Evolutionary conservation across 768 basidiomycete species (phyloP).

Genomic region (Kwoniella sp.): DNA sequence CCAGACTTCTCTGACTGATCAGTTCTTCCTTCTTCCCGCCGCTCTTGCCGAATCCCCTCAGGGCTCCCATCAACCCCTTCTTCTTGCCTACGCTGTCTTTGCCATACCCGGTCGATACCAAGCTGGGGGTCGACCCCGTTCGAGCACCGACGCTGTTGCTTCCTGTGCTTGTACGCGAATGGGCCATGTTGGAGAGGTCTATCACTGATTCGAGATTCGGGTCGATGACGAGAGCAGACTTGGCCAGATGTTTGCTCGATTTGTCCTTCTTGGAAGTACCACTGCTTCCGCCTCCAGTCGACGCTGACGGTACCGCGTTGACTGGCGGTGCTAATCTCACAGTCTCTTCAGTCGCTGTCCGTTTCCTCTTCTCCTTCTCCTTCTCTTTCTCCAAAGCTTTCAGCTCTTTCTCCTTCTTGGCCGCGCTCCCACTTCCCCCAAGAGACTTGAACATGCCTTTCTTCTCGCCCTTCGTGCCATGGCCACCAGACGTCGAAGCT

Average conservation of each 20-base stretch:
- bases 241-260: slow-evolving; percentile 8
- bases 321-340: not conserved
- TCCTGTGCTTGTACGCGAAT: not conserved
- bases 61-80: slow-evolving; percentile 21
- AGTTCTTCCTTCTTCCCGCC: slow-evolving; percentile 17
- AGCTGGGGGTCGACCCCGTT: slow-evolving; percentile 5
- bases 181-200: slow-evolving; percentile 6
- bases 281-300: not conserved
- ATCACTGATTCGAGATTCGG: slow-evolving; percentile 21
- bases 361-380: slow-evolving; percentile 14
- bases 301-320: not conserved
- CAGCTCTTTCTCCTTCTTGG: slow-evolving; percentile 8
- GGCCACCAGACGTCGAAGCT: not conserved
- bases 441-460: slow-evolving; percentile 8
- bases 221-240: slow-evolving; percentile 22
- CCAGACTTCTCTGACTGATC: slow-evolving; percentile 8
- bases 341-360: slow-evolving; percentile 22
- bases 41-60: slow-evolving; percentile 13
- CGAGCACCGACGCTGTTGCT: not conserved
- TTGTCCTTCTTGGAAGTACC: slow-evolving; percentile 1
- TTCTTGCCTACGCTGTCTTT: slow-evolving; percentile 14
- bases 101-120: not conserved
- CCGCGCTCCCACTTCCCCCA: not conserved
- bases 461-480: not conserved
- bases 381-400: not conserved